Evolutionary conservation across 2,329 filamentous ascomycete species (phyloP), one percentile per base, ranked within the genome.

Genomic region (Cladophialophora yegresii): DNA sequence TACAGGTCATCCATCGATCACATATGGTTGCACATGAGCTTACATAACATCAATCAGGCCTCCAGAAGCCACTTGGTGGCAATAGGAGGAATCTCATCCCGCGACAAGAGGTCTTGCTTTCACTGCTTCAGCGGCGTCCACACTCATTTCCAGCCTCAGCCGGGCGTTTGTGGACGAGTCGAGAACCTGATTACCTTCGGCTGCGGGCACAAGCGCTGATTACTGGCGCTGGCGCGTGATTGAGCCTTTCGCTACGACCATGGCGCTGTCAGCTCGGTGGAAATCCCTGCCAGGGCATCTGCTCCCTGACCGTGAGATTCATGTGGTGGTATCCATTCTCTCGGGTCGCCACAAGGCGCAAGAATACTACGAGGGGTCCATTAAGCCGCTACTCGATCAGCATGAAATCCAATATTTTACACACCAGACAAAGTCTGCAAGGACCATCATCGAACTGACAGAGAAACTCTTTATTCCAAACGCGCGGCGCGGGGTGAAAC

Each of bases 361-460:
- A 32, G 67, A 72, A 1, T 86, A 89, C 69, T 90, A 84, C 75
- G 73, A 83, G 1, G 65, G 75, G 3, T 80, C 86, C 0, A 71
- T 92, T 16, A 75, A 77, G 59, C 87, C 86, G 1, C 73, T 90
- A 1, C 78, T 90, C 53, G 71, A 71, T 16, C 70, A 77, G 1
- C 70, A 86, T 2, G 80, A 77, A 5, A 67, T 84, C n/a, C 70
- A 64, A 10, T 66, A 76, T 53, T 88, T 87, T 72, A 75, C 89
- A 3, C 81, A 90, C 58, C 75, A 84, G 55, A 96, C 92, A 0
- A 76, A 83, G 26, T 88, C 84, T 32, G 79, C 83, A 0, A 77
- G 85, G 1, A 90, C 85, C 12, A 83, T 97, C 47, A 80, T 81
- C 5, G 80, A 89, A 0, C 85, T 96, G 59, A 85, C 89, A 0